Conservation (phyloP, 495 filamentous ascomycete species). For the Paragyromitra xinjiangensis region DNA sequence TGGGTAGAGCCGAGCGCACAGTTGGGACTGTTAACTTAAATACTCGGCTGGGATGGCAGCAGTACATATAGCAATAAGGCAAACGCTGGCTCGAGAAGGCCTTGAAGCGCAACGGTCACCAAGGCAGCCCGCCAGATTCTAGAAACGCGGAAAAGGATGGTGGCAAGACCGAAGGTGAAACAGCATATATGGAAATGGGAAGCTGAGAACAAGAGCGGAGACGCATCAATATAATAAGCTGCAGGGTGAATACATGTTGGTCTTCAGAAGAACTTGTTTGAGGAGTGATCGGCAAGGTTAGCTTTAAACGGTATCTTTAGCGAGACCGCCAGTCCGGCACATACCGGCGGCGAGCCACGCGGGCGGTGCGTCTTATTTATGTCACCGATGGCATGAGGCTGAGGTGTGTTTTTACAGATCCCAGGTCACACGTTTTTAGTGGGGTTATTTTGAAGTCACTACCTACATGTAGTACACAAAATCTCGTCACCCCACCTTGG, state of each 20-base stretch:
- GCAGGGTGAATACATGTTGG: constrained; percentile 1
- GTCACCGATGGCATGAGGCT: constrained; percentile 34
- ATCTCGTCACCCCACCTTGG: constrained; percentile 24
- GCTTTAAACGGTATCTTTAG: constrained; percentile 28
- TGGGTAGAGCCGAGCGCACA: background rate
- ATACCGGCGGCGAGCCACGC: constrained; percentile 18
- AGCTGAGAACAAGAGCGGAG: background rate
- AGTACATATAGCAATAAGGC: background rate
- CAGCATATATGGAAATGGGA: background rate
- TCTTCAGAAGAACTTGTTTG: background rate
- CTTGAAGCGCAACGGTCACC: background rate
- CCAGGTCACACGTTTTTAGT: constrained; percentile 37
- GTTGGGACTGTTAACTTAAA: background rate
- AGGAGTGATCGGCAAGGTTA: constrained; percentile 32
- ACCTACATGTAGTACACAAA: constrained; percentile 1
- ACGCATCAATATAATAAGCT: constrained; percentile 16
- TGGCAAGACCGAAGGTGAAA: constrained; percentile 26
- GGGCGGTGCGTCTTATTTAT: constrained; percentile 21
- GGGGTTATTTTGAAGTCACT: constrained; percentile 24
- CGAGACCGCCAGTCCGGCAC: constrained; percentile 16
- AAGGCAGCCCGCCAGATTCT: constrained; percentile 8
- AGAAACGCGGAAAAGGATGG: background rate
- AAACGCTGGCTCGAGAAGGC: constrained; percentile 13
- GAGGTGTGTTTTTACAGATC: background rate
- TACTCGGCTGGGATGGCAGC: constrained; percentile 3